Conservation (phyloP, 2,329 filamentous ascomycete species). For the Kalmusia sp. region DNA sequence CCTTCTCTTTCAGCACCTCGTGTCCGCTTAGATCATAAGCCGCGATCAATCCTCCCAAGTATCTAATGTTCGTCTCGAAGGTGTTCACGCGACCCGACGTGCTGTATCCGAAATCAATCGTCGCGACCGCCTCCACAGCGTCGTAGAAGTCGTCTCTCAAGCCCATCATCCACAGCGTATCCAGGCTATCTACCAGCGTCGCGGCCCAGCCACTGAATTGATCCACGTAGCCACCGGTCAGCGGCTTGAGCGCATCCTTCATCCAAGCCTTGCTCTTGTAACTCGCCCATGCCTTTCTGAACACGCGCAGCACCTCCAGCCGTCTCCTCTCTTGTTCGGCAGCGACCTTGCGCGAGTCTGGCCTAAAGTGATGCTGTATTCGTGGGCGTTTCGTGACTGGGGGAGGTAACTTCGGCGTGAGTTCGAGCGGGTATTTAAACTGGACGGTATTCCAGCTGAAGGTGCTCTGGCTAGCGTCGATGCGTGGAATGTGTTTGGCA, state of each 20-base stretch:
- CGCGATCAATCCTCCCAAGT: conserved; percentile 81
- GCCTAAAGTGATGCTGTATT: conserved; percentile 40
- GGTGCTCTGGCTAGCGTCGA: conserved; percentile 32
- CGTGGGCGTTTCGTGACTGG: conserved; percentile 37
- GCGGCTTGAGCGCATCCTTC: conserved; percentile 67
- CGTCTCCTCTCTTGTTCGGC: conserved; percentile 33
- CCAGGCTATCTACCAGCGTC: conserved; percentile 68
- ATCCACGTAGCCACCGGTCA: conserved; percentile 60
- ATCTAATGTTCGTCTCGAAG: conserved; percentile 91
- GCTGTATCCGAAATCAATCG: conserved; percentile 84
- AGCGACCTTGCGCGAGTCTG: conserved; percentile 24
- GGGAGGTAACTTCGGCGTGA: conserved; percentile 34
- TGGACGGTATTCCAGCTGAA: conserved; percentile 42
- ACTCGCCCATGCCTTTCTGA: conserved; percentile 57
- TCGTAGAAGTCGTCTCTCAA: conserved; percentile 80
- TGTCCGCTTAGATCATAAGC: conserved; percentile 88
- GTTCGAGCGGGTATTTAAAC: conserved; percentile 35
- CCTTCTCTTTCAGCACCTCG: conserved; percentile 74
- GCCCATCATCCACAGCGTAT: conserved; percentile 88
- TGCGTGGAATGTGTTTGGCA: conserved; percentile 25
- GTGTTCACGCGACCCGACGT: conserved; percentile 76
- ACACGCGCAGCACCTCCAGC: conserved; percentile 38
- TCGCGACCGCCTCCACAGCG: conserved; percentile 71
- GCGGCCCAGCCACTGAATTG: conserved; percentile 73
- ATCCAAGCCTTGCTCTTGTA: conserved; percentile 71